Evolutionary conservation across 2,329 filamentous ascomycete species (phyloP), one percentile per base, ranked within the genome.

Genomic region (Pseudogymnoascus sp.): DNA sequence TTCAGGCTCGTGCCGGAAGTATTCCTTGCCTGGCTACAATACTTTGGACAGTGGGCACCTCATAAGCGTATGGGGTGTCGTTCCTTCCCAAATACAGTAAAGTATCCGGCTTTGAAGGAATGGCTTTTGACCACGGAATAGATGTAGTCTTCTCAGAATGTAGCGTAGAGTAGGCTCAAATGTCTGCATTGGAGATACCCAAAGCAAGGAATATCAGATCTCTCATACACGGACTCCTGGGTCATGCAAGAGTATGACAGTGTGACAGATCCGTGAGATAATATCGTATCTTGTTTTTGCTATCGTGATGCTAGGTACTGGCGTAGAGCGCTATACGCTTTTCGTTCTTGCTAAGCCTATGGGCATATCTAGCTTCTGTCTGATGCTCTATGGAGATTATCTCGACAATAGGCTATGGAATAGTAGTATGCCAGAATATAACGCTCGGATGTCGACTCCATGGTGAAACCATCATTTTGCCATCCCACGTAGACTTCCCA

Each of bases 241-340:
- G 69, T 70, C 69, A 71, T 70, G 68, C 71, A 71, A 69, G 70
- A 70, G 69, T 66, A 69, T 72, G 70, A 72, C 70, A 71, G 68
- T 64, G 61, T 67, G 71, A 70, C 69, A 73, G 67, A 71, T 73
- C 72, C 72, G 72, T 70, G 70, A 73, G 73, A 64, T 56, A 56
- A 56, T 56, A 56, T 56, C 50, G 50, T 73, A 72, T 73, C 70
- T 76, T 77, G 74, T 78, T 75, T 87, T 84, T 88, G 86, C 87
- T 89, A 90, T 85, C 85, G 83, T 86, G 82, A 84, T 84, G 84
- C 86, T 89, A 89, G 84, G 82, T 84, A 83, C 82, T 84, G 78
- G 78, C 78, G 77, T 80, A 76, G 79, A 80, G 81, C 80, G 80
- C 82, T 83, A 83, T 78, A 78, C 80, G 80, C 81, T 65, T 63